Base-by-base conservation (phyloP, 441 rosid genomes). In the Biscutella laevigata region DNA sequence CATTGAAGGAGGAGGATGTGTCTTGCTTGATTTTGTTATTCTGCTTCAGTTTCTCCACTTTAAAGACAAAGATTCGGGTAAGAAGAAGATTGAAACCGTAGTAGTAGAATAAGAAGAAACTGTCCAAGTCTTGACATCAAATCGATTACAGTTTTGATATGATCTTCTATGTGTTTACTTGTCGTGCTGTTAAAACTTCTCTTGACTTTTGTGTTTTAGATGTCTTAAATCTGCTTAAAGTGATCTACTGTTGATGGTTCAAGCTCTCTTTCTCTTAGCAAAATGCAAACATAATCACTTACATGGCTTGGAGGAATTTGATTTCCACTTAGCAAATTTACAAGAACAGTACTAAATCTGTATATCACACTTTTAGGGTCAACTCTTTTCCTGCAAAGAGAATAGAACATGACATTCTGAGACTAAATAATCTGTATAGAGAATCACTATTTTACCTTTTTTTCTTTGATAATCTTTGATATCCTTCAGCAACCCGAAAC, bases 1-100 rank as follows among this genome's bases (percentile, higher is more conserved):
- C 40, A 83, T 67, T 17, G 94, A 85, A 66, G 85, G 87, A 16
- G 78, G 77, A 57, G 94, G 89, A 15, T 82, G 94, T 8, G 81
- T 77, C 25, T 59, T 82, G 52, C 94, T 82, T 39, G 94, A 85
- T 69, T 30, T 69, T 49, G 62, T 80, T 80, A 84, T 53, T 19
- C 29, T 53, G 28, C 48, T 53, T 39, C 59, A 53, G 38, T 19
- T 53, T 29, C 5, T 27, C 9, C 32, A 39, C 42, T 39, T 17
- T 2, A 27, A 21, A 14, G 43, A 35, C 10, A 36, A 28, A 39
- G 48, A 54, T 19, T 27, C 30, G 3, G 30, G 29, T 1, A 54
- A 40, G 14, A 30, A 19, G 14, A 8, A 29, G 49, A 19, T 10
- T 53, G 59, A 35, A 36, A 35, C 33, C 2, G 42, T n/a, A n/a